Percentiles rank a stretch among this genome's conserved stretches.
phyloP scores from a whole-genome alignment of 257 asterid genomes.

The Lycium barbarum region DNA sequence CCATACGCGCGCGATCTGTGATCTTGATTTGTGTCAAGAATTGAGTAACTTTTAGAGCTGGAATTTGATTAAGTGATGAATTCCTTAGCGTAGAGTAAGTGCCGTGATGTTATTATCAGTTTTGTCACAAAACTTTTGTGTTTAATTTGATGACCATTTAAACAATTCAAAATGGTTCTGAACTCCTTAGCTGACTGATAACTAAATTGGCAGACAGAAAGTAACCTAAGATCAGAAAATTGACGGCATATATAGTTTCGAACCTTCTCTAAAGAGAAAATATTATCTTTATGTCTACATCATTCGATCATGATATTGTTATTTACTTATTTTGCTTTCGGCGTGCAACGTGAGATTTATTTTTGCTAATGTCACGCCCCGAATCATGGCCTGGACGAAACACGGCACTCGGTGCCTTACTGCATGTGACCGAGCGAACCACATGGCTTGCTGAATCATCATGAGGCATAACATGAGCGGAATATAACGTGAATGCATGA shows the following conservation, averaged over 20 bases:
- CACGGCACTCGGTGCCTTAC: no score
- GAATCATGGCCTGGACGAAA: no score
- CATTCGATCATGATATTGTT: not conserved
- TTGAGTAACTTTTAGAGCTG: not conserved
- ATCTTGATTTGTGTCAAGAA: no score
- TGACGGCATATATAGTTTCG: not conserved
- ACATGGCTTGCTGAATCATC: no score
- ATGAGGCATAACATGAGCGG: no score
- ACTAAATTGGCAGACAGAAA: constrained; percentile 24
- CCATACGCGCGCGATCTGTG: no score
- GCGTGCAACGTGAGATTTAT: not conserved
- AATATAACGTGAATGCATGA: no score
- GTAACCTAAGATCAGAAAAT: not conserved
- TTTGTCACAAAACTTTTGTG: not conserved
- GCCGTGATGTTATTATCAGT: not conserved
- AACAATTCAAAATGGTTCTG: not conserved
- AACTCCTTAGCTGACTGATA: not conserved
- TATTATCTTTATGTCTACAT: not conserved
- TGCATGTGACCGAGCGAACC: no score
- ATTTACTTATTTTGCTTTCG: not conserved
- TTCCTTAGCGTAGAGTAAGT: not conserved
- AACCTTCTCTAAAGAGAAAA: not conserved
- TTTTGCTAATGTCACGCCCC: no score
- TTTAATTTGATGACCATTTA: not conserved
- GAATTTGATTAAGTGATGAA: not conserved